Conservation (phyloP, 2,329 filamentous ascomycete genomes). For the Elsinoe ampelina region DNA sequence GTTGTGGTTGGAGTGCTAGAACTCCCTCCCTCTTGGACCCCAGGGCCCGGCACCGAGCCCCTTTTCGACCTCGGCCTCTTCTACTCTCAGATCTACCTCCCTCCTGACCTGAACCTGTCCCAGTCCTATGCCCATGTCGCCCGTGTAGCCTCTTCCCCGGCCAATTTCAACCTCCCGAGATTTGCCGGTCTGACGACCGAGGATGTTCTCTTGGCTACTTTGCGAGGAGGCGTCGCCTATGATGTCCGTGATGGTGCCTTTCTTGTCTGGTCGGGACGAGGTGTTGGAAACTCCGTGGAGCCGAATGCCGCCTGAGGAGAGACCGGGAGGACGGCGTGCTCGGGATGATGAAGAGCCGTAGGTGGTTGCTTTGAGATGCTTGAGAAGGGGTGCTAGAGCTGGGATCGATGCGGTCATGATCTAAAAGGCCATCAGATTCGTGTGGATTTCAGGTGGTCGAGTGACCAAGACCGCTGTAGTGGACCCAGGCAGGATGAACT, state of each 20-base stretch:
- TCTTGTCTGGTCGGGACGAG: neutral
- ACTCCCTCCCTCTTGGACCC: neutral
- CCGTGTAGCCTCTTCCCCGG: neutral
- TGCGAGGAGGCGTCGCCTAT: neutral
- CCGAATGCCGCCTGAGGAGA: neutral
- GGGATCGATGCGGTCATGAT: conserved; percentile 7
- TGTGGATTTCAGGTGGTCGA: no score
- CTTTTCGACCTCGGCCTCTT: neutral
- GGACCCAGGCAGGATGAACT: neutral
- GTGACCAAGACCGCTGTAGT: no score
- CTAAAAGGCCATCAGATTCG: no score
- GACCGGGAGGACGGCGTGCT: neutral
- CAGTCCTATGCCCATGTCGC: neutral
- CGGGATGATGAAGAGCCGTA: neutral
- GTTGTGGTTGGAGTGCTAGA: neutral
- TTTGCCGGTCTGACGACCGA: neutral
- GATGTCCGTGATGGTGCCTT: neutral
- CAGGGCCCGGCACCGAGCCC: neutral
- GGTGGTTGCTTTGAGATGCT: neutral
- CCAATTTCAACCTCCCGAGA: neutral
- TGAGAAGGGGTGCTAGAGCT: neutral
- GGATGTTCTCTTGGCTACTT: neutral
- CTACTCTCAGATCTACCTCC: neutral
- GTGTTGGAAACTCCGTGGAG: neutral
- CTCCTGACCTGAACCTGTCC: neutral